Evolutionary conservation across 2,329 filamentous ascomycete genomes (phyloP).

Genomic region (Microdochium nivale): DNA sequence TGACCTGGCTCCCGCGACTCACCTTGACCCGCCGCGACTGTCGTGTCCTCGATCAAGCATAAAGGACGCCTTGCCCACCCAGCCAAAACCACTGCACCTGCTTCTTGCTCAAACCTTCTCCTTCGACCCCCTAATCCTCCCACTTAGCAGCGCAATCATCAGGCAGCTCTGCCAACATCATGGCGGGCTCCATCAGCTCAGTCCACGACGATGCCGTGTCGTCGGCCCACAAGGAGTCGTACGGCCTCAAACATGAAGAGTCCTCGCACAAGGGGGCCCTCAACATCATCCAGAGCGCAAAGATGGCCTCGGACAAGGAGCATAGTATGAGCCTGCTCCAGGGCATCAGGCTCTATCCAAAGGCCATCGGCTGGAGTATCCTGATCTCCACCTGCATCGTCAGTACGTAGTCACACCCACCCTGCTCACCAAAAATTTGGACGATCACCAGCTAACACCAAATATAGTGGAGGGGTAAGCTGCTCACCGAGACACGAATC

Average conservation of each 20-base stretch:
- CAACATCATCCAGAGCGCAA: slow-evolving; percentile 34
- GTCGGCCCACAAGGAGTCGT: background rate
- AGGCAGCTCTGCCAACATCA: background rate
- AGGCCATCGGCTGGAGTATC: slow-evolving; percentile 75
- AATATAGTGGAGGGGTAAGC: background rate
- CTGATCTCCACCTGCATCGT: slow-evolving; percentile 84
- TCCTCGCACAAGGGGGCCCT: background rate
- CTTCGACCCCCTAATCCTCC: background rate
- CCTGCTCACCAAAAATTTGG: background rate
- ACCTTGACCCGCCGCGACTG: background rate
- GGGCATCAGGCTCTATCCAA: slow-evolving; percentile 75
- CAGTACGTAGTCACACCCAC: slow-evolving; percentile 65
- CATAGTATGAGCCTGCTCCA: slow-evolving; percentile 65
- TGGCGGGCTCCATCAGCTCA: background rate
- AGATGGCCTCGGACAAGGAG: slow-evolving; percentile 48
- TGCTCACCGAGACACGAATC: background rate
- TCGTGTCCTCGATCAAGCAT: background rate
- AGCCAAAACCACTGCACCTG: no score
- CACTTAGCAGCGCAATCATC: no score
- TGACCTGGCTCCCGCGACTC: background rate
- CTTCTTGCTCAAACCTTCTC: background rate
- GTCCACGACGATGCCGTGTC: background rate
- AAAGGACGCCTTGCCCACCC: background rate
- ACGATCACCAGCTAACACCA: background rate
- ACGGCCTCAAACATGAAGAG: background rate